Conservation (phyloP, 768 basidiomycete species). For the Crucibulum laeve region DNA sequence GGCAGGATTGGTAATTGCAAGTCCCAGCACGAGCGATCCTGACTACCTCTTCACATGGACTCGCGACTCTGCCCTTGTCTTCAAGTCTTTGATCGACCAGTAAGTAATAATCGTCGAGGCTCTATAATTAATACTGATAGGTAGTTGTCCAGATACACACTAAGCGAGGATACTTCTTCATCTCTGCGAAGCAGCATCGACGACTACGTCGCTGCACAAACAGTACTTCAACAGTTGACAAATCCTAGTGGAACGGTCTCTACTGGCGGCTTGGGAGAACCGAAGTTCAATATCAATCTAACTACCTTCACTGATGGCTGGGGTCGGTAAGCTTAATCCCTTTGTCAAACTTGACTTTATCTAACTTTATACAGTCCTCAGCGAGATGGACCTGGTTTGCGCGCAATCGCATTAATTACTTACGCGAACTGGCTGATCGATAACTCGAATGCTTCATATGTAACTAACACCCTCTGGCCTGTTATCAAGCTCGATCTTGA, state of each 20-base stretch:
- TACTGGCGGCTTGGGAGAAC: slow-evolving; percentile 75
- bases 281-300: slow-evolving; percentile 68
- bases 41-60: slow-evolving; percentile 77
- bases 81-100: slow-evolving; percentile 53
- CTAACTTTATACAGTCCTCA: background rate
- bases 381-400: slow-evolving; percentile 71
- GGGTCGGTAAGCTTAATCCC: slow-evolving; percentile 32
- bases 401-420: slow-evolving; percentile 63
- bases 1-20: slow-evolving; percentile 55
- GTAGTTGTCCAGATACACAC: slow-evolving; percentile 43
- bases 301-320: slow-evolving; percentile 56
- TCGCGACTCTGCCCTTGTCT: slow-evolving; percentile 71
- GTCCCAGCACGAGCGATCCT: slow-evolving; percentile 47
- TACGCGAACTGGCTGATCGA: slow-evolving; percentile 67
- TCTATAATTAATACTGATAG: background rate
- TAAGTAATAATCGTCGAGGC: slow-evolving; percentile 18
- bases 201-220: slow-evolving; percentile 53
- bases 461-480: slow-evolving; percentile 58
- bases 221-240: slow-evolving; percentile 54
- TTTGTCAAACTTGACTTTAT: background rate
- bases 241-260: slow-evolving; percentile 67
- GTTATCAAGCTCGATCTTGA: slow-evolving; percentile 70
- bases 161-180: slow-evolving; percentile 49
- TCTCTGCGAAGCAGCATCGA: slow-evolving; percentile 51
- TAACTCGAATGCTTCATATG: slow-evolving; percentile 46